These are phyloP conservation scores for Phyllosticta paracitricarpa DNA, from an alignment of 2,329 filamentous ascomycete genomes.

Conservation along the genomic window DNA sequence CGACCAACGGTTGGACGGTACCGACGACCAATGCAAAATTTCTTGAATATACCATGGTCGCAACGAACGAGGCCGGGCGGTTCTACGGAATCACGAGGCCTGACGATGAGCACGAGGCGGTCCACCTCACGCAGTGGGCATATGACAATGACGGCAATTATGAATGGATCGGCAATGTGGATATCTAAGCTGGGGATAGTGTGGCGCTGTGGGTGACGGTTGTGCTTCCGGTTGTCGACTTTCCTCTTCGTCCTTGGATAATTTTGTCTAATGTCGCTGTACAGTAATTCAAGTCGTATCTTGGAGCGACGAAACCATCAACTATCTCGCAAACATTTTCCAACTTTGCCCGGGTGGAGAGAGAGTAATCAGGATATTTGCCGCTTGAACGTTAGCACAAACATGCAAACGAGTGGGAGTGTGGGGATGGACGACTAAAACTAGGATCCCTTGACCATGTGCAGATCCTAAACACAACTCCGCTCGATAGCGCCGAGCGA, in stretches of 20 bases:
- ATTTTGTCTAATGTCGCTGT: background rate
- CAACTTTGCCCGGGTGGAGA: background rate
- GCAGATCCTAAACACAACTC: background rate
- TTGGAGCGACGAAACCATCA: background rate
- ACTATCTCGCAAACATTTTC: background rate
- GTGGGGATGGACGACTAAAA: background rate
- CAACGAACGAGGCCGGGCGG: background rate
- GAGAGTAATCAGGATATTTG: background rate
- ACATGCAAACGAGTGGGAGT: background rate
- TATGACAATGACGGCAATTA: background rate
- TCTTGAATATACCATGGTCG: background rate
- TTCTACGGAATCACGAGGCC: background rate
- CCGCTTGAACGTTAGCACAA: background rate
- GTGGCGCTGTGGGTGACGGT: background rate
- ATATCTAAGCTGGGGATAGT: background rate
- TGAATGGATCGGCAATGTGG: background rate
- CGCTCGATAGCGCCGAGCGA: background rate
- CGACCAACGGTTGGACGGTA: background rate
- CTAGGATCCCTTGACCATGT: background rate
- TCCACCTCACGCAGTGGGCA: background rate
- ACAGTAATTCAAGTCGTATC: background rate
- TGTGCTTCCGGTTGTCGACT: background rate
- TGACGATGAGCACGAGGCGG: background rate
- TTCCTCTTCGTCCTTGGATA: background rate
- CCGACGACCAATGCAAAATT: background rate